Evolutionary conservation across 2,329 filamentous ascomycete genomes (phyloP), one percentile per base, ranked within the genome.

Genomic region (Furcasterigmium sp.): DNA sequence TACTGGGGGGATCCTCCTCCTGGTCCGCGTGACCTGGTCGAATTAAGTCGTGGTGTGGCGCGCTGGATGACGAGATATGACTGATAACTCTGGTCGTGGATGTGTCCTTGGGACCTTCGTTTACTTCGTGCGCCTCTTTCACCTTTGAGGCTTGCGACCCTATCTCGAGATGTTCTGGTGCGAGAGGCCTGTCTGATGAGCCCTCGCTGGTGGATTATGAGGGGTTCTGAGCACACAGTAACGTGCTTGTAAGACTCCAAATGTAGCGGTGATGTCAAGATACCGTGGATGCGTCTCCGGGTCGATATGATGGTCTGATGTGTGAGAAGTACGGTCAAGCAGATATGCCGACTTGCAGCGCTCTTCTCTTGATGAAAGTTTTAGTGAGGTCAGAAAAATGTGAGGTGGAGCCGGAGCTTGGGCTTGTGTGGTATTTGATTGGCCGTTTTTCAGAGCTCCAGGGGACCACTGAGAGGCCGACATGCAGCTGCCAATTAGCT

Each of bases 301-400:
- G n/a, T n/a, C n/a, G n/a, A n/a, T n/a, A n/a, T n/a, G n/a, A n/a
- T n/a, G n/a, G n/a, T n/a, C n/a, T n/a, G n/a, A n/a, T n/a, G n/a
- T n/a, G n/a, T n/a, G n/a, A n/a, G n/a, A n/a, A n/a, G n/a, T n/a
- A n/a, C n/a, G 23, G 23, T 26, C 7, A 11, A 26, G 23, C 11
- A 7, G 23, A 26, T 26, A 26, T 26, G 23, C 11, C 23, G 23
- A 26, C 7, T 7, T 26, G 23, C 23, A 26, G 23, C 11, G 23
- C 7, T 26, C 23, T 26, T 26, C 15, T 19, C n/a, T n/a, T 15
- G 15, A 35, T 35, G 26, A 40, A 40, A 40, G 29, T 32, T 40
- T 11, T 30, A 26, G 38, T 40, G 26, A 40, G 32, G 38, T 40
- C 15, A 32, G 38, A 40, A 30, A 35, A 35, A 30, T 40, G 28